These are phyloP conservation scores for Hibiscus mutabilis DNA, from an alignment of 345 rosid genomes.

Conservation along the genomic window DNA sequence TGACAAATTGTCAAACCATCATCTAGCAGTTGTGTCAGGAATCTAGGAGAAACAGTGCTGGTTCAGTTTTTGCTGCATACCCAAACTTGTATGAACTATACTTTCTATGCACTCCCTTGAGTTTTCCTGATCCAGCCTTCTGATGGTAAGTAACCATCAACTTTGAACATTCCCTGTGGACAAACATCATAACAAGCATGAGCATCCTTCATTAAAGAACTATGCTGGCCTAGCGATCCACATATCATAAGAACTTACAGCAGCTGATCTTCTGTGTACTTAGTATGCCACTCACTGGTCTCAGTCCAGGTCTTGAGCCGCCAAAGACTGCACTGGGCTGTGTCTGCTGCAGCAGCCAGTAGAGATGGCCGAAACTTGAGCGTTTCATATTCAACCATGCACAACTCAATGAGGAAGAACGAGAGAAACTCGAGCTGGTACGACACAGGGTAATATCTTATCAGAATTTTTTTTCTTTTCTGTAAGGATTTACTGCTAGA, in stretches of 20 bases:
- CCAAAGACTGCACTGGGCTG: constrained; percentile 40
- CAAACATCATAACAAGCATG: not conserved
- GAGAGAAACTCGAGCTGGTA: not conserved
- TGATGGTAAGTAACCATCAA: constrained; percentile 7
- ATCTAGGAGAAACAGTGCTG: not conserved
- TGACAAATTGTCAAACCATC: not conserved
- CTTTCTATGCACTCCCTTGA: not conserved
- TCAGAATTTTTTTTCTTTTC: too few relatives aligned
- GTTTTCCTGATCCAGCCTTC: not conserved
- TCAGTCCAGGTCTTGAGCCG: not conserved
- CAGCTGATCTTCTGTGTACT: not conserved
- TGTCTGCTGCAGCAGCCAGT: constrained; percentile 59
- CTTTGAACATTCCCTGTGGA: not conserved
- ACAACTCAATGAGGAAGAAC: not conserved
- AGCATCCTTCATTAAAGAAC: not conserved
- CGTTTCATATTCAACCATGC: constrained; percentile 17
- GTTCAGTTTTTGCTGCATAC: not conserved
- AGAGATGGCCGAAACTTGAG: constrained; percentile 48
- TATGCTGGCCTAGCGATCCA: not conserved
- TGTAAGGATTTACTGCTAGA: too few relatives aligned
- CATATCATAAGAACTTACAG: not conserved
- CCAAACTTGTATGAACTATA: not conserved
- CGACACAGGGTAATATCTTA: not conserved
- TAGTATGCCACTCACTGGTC: not conserved
- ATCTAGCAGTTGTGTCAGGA: not conserved